A percentile compares a stretch with the other conserved stretches of the same genome.
Evolutionary conservation across 1,284 basidiomycete species (phyloP).

Genomic region (Cutaneotrichosporon spelunceum): DNA sequence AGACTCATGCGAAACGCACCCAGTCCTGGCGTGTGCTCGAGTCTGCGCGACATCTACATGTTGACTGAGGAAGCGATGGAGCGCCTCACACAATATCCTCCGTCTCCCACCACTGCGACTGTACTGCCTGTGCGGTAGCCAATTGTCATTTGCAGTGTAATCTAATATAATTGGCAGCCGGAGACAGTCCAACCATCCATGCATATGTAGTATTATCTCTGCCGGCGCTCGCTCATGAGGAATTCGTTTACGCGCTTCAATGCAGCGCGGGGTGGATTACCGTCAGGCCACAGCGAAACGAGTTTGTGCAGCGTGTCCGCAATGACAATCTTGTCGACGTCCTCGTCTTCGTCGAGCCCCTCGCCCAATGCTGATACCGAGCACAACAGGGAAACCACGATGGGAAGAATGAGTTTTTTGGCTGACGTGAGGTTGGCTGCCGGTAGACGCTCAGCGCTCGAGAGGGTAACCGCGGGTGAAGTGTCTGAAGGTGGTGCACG

Average conservation of each 20-base stretch:
- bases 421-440: constrained; percentile 4
- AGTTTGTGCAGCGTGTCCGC: constrained; percentile 39
- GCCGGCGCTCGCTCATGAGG: constrained; percentile 31
- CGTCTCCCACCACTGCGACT: not conserved
- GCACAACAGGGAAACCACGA: constrained; percentile 32
- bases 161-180: not conserved
- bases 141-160: not conserved
- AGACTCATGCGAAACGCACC: not conserved
- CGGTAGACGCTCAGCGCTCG: not conserved
- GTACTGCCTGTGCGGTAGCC: not conserved
- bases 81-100: not conserved
- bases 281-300: constrained; percentile 46
- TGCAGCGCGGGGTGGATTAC: constrained; percentile 46
- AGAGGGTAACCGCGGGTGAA: not conserved
- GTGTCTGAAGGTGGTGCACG: not conserved
- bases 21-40: not conserved
- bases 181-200: not conserved
- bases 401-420: constrained; percentile 32
- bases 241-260: constrained; percentile 50
- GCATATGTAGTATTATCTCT: not conserved
- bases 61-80: not conserved
- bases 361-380: constrained; percentile 16
- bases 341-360: not conserved
- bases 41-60: constrained; percentile 4
- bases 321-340: constrained; percentile 31